Base-by-base conservation (phyloP, 352 stramenopile genomes). In the Globisporangium nagaii region DNA sequence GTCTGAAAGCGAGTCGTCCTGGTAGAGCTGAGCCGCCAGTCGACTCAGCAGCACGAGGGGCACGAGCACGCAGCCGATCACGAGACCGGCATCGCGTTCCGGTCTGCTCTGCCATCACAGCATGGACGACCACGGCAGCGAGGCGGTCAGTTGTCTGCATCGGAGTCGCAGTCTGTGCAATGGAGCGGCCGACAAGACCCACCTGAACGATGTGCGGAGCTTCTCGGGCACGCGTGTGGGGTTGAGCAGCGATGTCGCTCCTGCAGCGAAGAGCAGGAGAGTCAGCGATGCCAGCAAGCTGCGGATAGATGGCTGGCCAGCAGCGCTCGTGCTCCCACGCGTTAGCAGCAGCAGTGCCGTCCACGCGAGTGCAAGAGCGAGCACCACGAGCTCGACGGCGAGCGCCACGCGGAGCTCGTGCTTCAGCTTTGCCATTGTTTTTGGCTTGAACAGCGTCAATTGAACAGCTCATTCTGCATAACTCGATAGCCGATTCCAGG, bases 41-140 rank as follows among this genome's bases (percentile, higher is more conserved):
- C 79, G 75, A 57, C 75, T 87, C 20, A 85, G 56, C 4, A 90
- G 50, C 27, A 83, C 77, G 5, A 90, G 53, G 19, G 82, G 73
- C 5, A 72, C 68, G 8, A 92, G 40, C 6, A 86, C 54, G 28
- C 76, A 85, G 19, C 82, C 77, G 32, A 92, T 51, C 1, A 79
- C 65, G 13, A 90, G 62, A 10, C 82, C 79, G 52, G 53, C 46
- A 53, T 89, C 79, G 11, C 75, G 66, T 28, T 92, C 79, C 13
- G 46, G 63, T 60, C 82, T 88, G 41, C 39, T 41, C 44, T 25
- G 17, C 44, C 44, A 24, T 10, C 35, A 44, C 1, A 8, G 27
- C 17, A 46, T 44, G n/a, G 11, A 48, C n/a, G 30, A 3, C 7
- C n/a, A 46, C 9, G 6, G 9, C 48, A 53, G 4, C 12, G 9